Conservation (phyloP, 202 grass and related monocot genomes). For the Setaria viridis region DNA sequence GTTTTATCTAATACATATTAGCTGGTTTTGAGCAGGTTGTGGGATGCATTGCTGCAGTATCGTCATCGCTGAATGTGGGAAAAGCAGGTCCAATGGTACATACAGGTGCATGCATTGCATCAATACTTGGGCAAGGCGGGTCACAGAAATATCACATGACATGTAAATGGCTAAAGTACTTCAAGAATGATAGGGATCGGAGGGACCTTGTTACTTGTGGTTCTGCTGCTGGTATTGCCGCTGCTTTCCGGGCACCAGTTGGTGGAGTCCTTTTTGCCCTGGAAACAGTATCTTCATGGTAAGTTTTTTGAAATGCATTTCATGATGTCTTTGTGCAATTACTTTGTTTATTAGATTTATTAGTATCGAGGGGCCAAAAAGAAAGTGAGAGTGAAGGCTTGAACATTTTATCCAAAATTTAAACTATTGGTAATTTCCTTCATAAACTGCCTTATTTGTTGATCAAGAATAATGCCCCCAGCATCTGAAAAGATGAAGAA, state of each 20-base stretch:
- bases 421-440: background rate
- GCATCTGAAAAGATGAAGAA: background rate
- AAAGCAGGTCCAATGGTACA: constrained; percentile 95
- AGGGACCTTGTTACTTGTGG: constrained; percentile 95
- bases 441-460: constrained; percentile 10
- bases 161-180: constrained; percentile 87
- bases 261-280: constrained; percentile 92
- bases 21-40: constrained; percentile 64
- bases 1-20: constrained; percentile 10
- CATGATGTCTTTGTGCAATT: constrained; percentile 4
- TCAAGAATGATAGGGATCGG: constrained; percentile 95
- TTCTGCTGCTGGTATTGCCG: constrained; percentile 88
- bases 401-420: constrained; percentile 4
- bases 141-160: constrained; percentile 76
- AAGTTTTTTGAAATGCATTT: constrained; percentile 47
- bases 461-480: background rate
- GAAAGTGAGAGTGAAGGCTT: background rate
- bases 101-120: constrained; percentile 86
- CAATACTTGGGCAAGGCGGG: constrained; percentile 85
- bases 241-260: constrained; percentile 89
- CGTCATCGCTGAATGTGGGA: constrained; percentile 87
- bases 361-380: background rate
- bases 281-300: constrained; percentile 96
- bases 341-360: background rate
- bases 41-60: constrained; percentile 92